Base-by-base conservation (phyloP, 2,329 filamentous ascomycete genomes). In the Aspergillus melleus region DNA sequence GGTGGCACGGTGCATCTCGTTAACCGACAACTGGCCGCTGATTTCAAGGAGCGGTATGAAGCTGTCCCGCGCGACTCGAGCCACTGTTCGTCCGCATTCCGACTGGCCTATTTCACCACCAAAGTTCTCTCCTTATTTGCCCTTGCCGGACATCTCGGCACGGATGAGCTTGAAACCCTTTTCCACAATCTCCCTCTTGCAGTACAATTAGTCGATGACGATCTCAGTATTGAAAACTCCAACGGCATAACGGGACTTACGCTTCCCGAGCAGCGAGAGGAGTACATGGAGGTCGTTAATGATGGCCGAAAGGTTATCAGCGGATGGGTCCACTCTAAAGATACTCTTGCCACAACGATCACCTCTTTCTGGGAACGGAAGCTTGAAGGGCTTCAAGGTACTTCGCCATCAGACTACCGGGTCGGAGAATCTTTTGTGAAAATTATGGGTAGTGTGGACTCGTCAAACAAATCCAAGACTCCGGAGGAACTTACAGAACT, bases 31-130 rank as follows among this genome's bases (percentile, higher is more conserved):
- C 24, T 75, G 64, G 59, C 70, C 55, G 59, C 71, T 20, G 53
- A 62, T 46, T 59, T 69, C 60, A 69, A 26, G 65, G 60, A 50
- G 61, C 63, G 67, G 6, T 62, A 65, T 59, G 68, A 67, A 49
- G 75, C 24, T 62, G 73, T 83, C 16, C 71, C 78, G 32, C 81
- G 88, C 49, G 92, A 96, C 70, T 79, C 83, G 4, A 84, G 85
- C 64, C 90, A 90, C 0, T 85, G 88, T 32, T 91, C 91, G 2
- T 80, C 90, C 56, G 86, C 91, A 1, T 85, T 91, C 14, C 84
- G 94, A 57, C 90, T 96, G 79, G 86, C 89, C 1, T 81, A 89
- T 52, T 96, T 92, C 72, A 84, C 86, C 0, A 80, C 82, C 6
- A 83, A 82, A 52, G 72, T 95, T 0, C 71, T 92, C 32, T 76